phyloP scores from a whole-genome alignment of 768 basidiomycete species.

The Rhizopogon vesiculosus region DNA sequence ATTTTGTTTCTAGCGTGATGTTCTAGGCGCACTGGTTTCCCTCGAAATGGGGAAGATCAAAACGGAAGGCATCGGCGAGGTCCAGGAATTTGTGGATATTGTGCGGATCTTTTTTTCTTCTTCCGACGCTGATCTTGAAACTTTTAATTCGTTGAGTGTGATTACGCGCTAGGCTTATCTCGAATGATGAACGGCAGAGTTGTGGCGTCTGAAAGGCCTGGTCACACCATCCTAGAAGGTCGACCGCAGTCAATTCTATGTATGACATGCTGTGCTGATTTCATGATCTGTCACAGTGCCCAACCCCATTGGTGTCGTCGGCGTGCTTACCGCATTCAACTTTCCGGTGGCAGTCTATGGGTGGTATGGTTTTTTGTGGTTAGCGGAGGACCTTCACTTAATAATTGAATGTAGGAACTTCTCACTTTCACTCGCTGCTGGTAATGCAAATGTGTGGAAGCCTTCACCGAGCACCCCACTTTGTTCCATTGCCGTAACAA shows the following conservation, averaged over 20 bases:
- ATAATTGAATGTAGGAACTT: slow-evolving; percentile 62
- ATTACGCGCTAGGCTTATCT: slow-evolving; percentile 90
- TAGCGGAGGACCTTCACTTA: neutral
- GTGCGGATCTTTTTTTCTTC: slow-evolving; percentile 41
- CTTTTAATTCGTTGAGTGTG: slow-evolving; percentile 51
- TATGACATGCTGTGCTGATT: slow-evolving; percentile 1
- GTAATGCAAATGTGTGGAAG: slow-evolving; percentile 95
- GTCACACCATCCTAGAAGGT: slow-evolving; percentile 91
- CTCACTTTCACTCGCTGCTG: slow-evolving; percentile 80
- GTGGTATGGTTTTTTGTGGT: slow-evolving; percentile 45
- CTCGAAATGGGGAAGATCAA: slow-evolving; percentile 91
- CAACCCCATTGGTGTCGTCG: slow-evolving; percentile 78
- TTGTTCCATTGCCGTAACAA: slow-evolving; percentile 87
- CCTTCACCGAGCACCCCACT: slow-evolving; percentile 87
- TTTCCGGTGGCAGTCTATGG: slow-evolving; percentile 94
- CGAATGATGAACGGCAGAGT: slow-evolving; percentile 93
- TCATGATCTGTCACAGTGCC: slow-evolving; percentile 52
- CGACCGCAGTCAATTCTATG: slow-evolving; percentile 5
- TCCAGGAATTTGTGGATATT: slow-evolving; percentile 93
- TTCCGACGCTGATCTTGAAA: slow-evolving; percentile 5
- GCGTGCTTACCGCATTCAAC: slow-evolving; percentile 89
- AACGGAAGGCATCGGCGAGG: slow-evolving; percentile 89
- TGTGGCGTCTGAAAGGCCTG: slow-evolving; percentile 83
- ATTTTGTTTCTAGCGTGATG: slow-evolving; percentile 50
- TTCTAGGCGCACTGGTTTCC: slow-evolving; percentile 77